Evolutionary conservation across 2,329 filamentous ascomycete genomes (phyloP).

Genomic region (Ophiostoma himal-ulmi): DNA sequence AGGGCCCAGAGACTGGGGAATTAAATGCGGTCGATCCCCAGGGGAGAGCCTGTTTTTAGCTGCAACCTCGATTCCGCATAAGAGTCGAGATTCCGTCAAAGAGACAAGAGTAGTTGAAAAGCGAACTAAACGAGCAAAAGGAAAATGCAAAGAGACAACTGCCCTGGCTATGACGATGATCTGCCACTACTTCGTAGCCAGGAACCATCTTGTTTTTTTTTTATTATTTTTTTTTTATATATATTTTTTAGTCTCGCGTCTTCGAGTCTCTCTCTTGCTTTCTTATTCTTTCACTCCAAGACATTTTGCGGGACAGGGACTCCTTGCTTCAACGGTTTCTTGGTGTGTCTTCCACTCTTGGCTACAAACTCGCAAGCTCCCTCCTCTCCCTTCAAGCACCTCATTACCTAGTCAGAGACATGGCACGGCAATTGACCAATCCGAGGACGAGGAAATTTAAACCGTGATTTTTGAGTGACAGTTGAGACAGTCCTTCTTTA

Average conservation of each 20-base stretch:
- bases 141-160: neutral
- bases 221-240: neutral
- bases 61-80: neutral
- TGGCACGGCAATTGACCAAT: neutral
- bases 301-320: constrained; percentile 2
- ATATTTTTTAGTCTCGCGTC: neutral
- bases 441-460: neutral
- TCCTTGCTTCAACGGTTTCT: constrained; percentile 8
- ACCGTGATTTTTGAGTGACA: neutral
- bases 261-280: neutral
- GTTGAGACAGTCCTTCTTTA: constrained; percentile 1
- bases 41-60: constrained; percentile 1
- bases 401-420: neutral
- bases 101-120: neutral
- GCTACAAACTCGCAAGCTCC: neutral
- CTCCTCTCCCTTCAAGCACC: neutral
- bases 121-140: neutral
- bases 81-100: neutral
- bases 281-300: neutral
- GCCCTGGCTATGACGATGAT: neutral
- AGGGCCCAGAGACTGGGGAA: constrained; percentile 5
- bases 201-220: neutral
- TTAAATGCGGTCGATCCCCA: constrained; percentile 7
- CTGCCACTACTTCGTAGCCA: neutral
- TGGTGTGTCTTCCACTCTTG: neutral